Evolutionary conservation across 805 yeast species (phyloP).

Genomic region (Yarrowia alimentaria): DNA sequence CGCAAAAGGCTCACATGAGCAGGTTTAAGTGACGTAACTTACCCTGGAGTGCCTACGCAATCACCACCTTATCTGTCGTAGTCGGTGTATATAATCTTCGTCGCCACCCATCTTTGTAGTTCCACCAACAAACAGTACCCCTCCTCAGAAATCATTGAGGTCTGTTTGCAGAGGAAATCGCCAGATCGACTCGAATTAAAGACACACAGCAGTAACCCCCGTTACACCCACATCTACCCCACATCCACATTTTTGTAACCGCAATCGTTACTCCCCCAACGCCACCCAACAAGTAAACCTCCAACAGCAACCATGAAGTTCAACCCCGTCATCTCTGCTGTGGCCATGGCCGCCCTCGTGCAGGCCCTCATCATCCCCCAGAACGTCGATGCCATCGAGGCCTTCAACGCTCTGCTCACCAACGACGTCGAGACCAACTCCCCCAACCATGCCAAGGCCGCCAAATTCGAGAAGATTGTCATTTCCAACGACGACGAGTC

Average conservation of each 20-base stretch:
- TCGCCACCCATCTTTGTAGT: constrained; percentile 19
- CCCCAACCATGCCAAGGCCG: constrained; percentile 30
- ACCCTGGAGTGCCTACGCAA: constrained; percentile 24
- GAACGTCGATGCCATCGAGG: constrained; percentile 45
- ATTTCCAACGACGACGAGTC: constrained; percentile 31
- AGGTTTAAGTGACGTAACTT: constrained; percentile 19
- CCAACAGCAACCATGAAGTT: constrained; percentile 33
- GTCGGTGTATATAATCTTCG: constrained; percentile 14
- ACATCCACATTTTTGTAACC: background rate
- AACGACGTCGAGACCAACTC: constrained; percentile 30
- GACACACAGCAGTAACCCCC: too few species aligned
- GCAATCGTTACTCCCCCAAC: too few species aligned
- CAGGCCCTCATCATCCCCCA: constrained; percentile 65
- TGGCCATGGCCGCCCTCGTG: constrained; percentile 42
- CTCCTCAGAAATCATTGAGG: constrained; percentile 8
- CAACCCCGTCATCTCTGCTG: constrained; percentile 31
- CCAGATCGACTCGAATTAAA: too few species aligned
- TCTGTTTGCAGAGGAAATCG: constrained; percentile 25
- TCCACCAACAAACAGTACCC: constrained; percentile 24
- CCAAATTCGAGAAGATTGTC: constrained; percentile 27
- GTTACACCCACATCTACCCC: too few species aligned
- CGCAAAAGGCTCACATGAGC: constrained; percentile 27
- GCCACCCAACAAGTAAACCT: background rate
- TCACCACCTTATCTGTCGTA: constrained; percentile 27
- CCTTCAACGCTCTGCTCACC: constrained; percentile 35